Conservation (phyloP, 768 basidiomycete genomes). For the Tylopilus sp. region DNA sequence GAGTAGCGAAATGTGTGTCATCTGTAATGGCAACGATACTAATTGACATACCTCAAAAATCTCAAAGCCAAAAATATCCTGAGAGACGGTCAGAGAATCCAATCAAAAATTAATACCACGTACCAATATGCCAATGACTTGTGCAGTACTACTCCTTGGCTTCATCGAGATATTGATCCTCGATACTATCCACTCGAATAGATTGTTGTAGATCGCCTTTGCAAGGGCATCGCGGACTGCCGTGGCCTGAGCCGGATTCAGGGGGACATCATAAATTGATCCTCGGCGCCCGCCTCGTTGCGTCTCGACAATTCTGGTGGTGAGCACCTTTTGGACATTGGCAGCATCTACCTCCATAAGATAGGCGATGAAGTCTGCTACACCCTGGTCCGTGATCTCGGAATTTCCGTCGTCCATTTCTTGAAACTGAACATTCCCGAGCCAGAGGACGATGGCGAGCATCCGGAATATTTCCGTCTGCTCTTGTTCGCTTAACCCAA, state of each 20-base stretch:
- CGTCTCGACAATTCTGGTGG: constrained; percentile 85
- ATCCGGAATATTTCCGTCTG: constrained; percentile 92
- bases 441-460: constrained; percentile 90
- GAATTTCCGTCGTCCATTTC: constrained; percentile 92
- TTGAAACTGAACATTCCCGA: constrained; percentile 90
- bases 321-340: constrained; percentile 83
- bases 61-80: constrained; percentile 99
- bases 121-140: constrained; percentile 91
- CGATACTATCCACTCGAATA: constrained; percentile 99
- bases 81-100: not conserved
- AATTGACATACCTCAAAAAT: constrained; percentile 76
- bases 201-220: constrained; percentile 96
- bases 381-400: constrained; percentile 69
- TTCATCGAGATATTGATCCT: constrained; percentile 97
- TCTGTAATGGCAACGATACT: not conserved
- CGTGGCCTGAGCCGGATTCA: constrained; percentile 87
- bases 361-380: constrained; percentile 95
- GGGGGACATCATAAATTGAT: constrained; percentile 94
- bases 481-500: constrained; percentile 82
- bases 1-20: constrained; percentile 22
- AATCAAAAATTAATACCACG: constrained; percentile 17
- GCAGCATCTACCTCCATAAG: constrained; percentile 84
- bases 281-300: constrained; percentile 89
- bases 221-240: constrained; percentile 89
- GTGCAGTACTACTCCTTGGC: constrained; percentile 64